Conservation (phyloP, 1,284 basidiomycete genomes). For the Ganoderma meredithae region DNA sequence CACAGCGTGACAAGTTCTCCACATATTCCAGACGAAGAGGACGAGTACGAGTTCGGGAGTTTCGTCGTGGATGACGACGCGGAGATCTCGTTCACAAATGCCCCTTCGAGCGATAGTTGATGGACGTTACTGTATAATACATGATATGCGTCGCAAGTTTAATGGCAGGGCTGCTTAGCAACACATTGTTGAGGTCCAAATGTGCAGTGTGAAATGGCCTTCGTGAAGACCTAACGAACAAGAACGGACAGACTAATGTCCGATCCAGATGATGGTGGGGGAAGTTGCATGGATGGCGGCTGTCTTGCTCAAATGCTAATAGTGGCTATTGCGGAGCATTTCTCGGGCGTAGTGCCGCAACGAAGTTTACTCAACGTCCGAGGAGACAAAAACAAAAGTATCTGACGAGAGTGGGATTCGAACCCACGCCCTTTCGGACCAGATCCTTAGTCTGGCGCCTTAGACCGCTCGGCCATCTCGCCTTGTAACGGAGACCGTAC, state of each 20-base stretch:
- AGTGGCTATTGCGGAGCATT: too few species aligned
- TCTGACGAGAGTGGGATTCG: constrained; percentile 47
- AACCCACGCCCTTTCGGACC: constrained; percentile 52
- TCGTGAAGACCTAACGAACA: not conserved
- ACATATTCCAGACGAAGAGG: constrained; percentile 48
- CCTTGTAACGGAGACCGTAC: not conserved
- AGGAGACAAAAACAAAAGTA: not conserved
- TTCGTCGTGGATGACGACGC: constrained; percentile 82
- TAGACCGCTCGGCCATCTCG: constrained; percentile 86
- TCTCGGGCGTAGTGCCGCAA: too few species aligned
- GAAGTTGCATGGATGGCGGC: too few species aligned
- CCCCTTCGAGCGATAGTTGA: constrained; percentile 25
- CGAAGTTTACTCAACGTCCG: too few species aligned
- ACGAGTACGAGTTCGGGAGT: constrained; percentile 75
- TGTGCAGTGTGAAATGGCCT: not conserved
- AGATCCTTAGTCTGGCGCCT: constrained; percentile 82
- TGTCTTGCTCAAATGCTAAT: too few species aligned
- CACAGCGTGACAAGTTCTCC: constrained; percentile 67
- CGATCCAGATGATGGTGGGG: too few species aligned
- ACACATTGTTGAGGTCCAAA: not conserved
- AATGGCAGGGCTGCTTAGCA: not conserved
- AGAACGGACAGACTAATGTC: too few species aligned
- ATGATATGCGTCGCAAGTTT: not conserved
- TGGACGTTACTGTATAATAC: not conserved
- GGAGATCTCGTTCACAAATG: constrained; percentile 46